Evolutionary conservation across 805 yeast genomes (phyloP).

Genomic region (Metschnikowia corniflorae): DNA sequence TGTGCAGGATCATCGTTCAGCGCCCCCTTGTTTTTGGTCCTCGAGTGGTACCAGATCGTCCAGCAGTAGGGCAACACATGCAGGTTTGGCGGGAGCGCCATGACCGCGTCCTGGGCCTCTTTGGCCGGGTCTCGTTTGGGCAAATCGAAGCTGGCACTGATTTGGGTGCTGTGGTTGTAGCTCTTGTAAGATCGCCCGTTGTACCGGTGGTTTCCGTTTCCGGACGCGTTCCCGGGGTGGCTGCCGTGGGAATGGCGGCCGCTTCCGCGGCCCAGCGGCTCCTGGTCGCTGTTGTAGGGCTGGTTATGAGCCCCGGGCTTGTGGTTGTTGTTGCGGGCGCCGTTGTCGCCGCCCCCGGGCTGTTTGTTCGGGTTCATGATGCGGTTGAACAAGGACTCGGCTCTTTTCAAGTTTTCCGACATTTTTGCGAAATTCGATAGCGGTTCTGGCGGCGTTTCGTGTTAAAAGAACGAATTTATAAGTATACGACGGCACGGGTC

Average conservation of each 20-base stretch:
- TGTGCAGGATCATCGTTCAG: constrained; percentile 16
- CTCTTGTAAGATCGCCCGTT: constrained; percentile 6
- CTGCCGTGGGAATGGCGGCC: constrained; percentile 9
- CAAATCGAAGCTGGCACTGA: constrained; percentile 19
- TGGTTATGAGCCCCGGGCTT: constrained; percentile 3
- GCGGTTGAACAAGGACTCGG: constrained; percentile 44
- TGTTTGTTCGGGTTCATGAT: constrained; percentile 39
- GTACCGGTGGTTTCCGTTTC: constrained; percentile 10
- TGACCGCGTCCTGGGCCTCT: constrained; percentile 30
- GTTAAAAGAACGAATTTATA: too few species aligned
- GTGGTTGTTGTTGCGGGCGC: constrained; percentile 7
- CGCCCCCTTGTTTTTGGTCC: constrained; percentile 24
- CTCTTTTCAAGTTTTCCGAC: constrained; percentile 46
- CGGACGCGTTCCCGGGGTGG: constrained; percentile 8
- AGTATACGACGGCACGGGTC: too few species aligned
- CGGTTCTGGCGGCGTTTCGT: background rate
- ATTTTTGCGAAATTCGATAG: constrained; percentile 15
- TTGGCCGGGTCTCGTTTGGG: constrained; percentile 37
- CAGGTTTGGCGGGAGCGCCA: constrained; percentile 19
- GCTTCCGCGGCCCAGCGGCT: constrained; percentile 8
- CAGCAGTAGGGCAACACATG: constrained; percentile 46
- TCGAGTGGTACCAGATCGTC: constrained; percentile 48
- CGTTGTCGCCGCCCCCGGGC: constrained; percentile 3
- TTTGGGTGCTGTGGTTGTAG: constrained; percentile 2
- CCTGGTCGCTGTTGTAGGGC: constrained; percentile 4